phyloP scores from a whole-genome alignment of 495 filamentous ascomycete species.

The Halenospora varia region DNA sequence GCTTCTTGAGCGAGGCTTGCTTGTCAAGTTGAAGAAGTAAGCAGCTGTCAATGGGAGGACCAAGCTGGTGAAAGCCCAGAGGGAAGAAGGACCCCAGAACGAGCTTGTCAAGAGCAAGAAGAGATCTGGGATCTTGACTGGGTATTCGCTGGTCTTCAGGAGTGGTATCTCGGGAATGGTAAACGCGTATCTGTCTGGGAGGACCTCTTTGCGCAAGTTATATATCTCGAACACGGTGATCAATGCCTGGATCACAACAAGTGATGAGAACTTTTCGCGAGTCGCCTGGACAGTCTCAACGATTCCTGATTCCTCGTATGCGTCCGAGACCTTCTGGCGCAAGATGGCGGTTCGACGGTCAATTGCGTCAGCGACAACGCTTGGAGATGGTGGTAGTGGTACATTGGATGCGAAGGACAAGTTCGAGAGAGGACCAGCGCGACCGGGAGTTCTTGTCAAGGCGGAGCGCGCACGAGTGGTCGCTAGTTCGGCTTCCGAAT shows the following conservation, averaged over 20 bases:
- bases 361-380: conserved; percentile 76
- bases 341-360: conserved; percentile 68
- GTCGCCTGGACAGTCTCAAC: conserved; percentile 51
- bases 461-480: conserved; percentile 35
- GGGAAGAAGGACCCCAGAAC: conserved; percentile 78
- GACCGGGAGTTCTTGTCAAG: conserved; percentile 53
- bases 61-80: conserved; percentile 73
- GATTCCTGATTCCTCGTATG: conserved; percentile 46
- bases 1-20: conserved; percentile 29
- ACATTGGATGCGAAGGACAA: conserved; percentile 39
- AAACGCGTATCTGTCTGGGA: conserved; percentile 67
- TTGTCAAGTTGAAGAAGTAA: conserved; percentile 84
- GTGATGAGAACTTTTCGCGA: conserved; percentile 64
- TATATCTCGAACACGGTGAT: conserved; percentile 61
- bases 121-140: conserved; percentile 71
- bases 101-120: conserved; percentile 69
- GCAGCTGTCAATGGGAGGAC: conserved; percentile 64
- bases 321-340: conserved; percentile 44
- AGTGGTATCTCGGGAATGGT: conserved; percentile 59
- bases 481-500: conserved; percentile 31
- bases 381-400: conserved; percentile 77
- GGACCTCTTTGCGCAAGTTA: conserved; percentile 54
- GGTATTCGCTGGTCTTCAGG: conserved; percentile 41
- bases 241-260: conserved; percentile 60
- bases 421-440: conserved; percentile 42